Conservation (phyloP, 108 stramenopile genomes). For the Pseudonitzschia pungens region DNA sequence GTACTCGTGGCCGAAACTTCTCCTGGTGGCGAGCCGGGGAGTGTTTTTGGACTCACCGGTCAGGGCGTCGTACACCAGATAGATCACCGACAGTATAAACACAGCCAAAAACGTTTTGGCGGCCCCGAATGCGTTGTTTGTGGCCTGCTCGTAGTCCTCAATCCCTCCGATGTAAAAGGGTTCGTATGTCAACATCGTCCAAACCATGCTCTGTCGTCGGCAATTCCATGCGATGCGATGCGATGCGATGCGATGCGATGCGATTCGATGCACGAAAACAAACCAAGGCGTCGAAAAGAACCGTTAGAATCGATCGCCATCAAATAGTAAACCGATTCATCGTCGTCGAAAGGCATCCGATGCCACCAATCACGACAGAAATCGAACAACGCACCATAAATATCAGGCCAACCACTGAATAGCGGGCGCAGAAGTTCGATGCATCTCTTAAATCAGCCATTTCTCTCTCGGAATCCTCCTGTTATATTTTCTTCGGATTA, state of each 20-base stretch:
- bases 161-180: slow-evolving; percentile 82
- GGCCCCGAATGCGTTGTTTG: slow-evolving; percentile 76
- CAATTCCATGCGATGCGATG: too few species aligned
- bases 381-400: slow-evolving; percentile 11
- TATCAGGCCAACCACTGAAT: slow-evolving; percentile 16
- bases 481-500: not conserved
- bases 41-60: not conserved
- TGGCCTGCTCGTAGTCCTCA: slow-evolving; percentile 63
- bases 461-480: not conserved
- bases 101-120: slow-evolving; percentile 74
- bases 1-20: slow-evolving; percentile 1
- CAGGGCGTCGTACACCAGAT: slow-evolving; percentile 10
- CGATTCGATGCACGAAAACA: too few species aligned
- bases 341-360: not conserved
- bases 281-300: not conserved
- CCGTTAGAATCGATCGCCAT: not conserved
- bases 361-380: not conserved
- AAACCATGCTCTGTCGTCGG: slow-evolving; percentile 53
- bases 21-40: not conserved
- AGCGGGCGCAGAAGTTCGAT: slow-evolving; percentile 23
- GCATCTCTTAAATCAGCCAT: slow-evolving; percentile 3
- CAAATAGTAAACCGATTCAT: not conserved
- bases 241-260: too few species aligned
- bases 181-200: slow-evolving; percentile 65
- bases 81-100: slow-evolving; percentile 47